A percentile compares a stretch with the other conserved stretches of the same genome.
Conservation (phyloP, 1,139 yeast species). For the Candida dubliniensis region DNA sequence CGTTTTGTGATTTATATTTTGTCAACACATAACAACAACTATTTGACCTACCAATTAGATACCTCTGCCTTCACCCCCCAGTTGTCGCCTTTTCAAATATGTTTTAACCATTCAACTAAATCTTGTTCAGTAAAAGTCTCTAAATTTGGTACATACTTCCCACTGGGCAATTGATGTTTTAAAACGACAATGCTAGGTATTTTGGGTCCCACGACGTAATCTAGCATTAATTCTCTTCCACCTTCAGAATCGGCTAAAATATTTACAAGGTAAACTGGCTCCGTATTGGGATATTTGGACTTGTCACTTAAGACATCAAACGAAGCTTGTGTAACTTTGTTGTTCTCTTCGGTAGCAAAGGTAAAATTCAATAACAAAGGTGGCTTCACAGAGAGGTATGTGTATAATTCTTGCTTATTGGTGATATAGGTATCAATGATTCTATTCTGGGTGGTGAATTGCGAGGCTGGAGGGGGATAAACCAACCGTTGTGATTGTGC, state of each 20-base stretch:
- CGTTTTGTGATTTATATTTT: no score
- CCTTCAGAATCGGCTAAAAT: conserved; percentile 68
- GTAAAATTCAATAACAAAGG: conserved; percentile 77
- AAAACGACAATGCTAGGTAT: conserved; percentile 71
- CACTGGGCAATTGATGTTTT: conserved; percentile 63
- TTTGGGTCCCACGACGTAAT: conserved; percentile 53
- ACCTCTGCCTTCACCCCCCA: not conserved
- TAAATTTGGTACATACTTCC: conserved; percentile 45
- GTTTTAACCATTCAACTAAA: conserved; percentile 55
- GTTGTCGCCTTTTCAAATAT: conserved; percentile 8
- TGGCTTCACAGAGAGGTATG: conserved; percentile 50
- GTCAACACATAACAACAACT: not conserved
- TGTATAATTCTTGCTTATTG: conserved; percentile 54
- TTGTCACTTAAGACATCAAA: conserved; percentile 56
- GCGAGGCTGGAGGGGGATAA: conserved; percentile 42
- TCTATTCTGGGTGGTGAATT: conserved; percentile 42
- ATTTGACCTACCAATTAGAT: no score
- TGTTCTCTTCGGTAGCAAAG: conserved; percentile 62
- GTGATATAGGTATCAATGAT: conserved; percentile 45
- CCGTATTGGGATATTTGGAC: conserved; percentile 41
- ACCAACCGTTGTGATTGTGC: conserved; percentile 23
- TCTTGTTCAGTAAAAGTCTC: conserved; percentile 51
- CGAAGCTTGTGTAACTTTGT: conserved; percentile 62
- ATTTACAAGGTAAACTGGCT: conserved; percentile 61
- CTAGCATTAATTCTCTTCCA: conserved; percentile 55